Evolutionary conservation across 1,284 basidiomycete species (phyloP).

Genomic region (Volvariella volvacea): DNA sequence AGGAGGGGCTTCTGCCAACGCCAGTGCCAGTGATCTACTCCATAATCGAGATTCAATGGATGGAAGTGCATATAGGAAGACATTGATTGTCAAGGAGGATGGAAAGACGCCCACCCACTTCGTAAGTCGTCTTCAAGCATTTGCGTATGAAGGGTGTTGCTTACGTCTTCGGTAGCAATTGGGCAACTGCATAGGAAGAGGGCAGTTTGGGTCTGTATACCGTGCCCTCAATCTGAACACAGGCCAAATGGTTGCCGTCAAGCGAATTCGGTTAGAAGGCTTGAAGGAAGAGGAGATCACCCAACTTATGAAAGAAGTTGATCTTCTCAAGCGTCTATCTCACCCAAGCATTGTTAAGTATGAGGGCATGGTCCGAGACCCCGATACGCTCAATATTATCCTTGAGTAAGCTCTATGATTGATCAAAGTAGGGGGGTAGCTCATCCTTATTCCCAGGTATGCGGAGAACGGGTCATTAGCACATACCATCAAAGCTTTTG

Average conservation of each 20-base stretch:
- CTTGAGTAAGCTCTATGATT: conserved; percentile 66
- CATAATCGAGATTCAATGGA: conserved; percentile 52
- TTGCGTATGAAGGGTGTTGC: neutral
- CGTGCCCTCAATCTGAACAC: conserved; percentile 88
- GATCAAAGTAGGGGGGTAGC: conserved; percentile 14
- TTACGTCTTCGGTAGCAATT: conserved; percentile 59
- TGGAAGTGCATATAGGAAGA: conserved; percentile 61
- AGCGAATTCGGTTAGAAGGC: conserved; percentile 84
- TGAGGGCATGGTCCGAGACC: conserved; percentile 89
- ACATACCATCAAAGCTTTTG: conserved; percentile 87
- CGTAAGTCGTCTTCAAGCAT: conserved; percentile 44
- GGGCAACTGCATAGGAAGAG: conserved; percentile 92
- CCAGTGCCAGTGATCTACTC: conserved; percentile 60
- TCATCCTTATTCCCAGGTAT: conserved; percentile 47
- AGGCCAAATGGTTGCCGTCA: conserved; percentile 93
- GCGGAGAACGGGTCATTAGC: conserved; percentile 92
- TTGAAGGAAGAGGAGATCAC: conserved; percentile 80
- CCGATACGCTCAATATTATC: conserved; percentile 83
- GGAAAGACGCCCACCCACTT: conserved; percentile 79
- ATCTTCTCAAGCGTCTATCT: conserved; percentile 79
- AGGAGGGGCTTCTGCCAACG: conserved; percentile 41
- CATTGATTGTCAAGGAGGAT: conserved; percentile 75
- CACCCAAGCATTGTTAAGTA: conserved; percentile 96
- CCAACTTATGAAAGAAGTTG: conserved; percentile 88
- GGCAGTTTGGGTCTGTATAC: conserved; percentile 95